phyloP scores from a whole-genome alignment of 192 early-diverging fungal species.

The Gamsiella multidivaricata region DNA sequence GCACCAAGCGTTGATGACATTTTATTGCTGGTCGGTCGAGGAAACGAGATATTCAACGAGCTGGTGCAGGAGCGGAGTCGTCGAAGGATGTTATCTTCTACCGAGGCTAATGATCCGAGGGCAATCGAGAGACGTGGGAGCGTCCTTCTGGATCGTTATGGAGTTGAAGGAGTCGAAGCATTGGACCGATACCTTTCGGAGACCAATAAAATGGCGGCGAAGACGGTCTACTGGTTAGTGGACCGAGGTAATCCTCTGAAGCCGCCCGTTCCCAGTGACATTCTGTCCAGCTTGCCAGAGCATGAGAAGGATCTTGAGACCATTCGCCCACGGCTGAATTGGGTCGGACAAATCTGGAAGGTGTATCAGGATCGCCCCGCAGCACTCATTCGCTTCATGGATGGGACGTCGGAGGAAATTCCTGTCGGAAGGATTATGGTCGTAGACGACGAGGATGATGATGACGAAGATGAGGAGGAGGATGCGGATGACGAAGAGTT shows the following conservation, averaged over 20 bases:
- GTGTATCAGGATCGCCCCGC: conserved; percentile 47
- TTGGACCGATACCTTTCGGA: conserved; percentile 49
- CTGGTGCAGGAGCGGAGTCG: conserved; percentile 1
- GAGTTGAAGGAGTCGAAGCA: conserved; percentile 47
- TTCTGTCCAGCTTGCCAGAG: conserved; percentile 28
- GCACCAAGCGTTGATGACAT: conserved; percentile 50
- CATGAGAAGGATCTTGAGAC: conserved; percentile 40
- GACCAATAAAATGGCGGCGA: conserved; percentile 34
- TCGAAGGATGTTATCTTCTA: background rate
- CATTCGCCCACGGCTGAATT: conserved; percentile 43
- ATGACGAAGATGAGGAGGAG: conserved; percentile 43
- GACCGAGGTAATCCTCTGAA: conserved; percentile 31
- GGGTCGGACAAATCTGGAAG: conserved; percentile 62
- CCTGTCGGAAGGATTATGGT: conserved; percentile 44
- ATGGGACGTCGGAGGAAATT: conserved; percentile 30
- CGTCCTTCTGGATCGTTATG: conserved; percentile 34
- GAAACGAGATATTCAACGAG: conserved; percentile 40
- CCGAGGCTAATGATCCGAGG: background rate
- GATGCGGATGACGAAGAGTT: conserved; percentile 35
- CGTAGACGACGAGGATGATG: conserved; percentile 56
- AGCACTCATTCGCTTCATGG: conserved; percentile 54
- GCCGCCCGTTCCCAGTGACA: conserved; percentile 30
- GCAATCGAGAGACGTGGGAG: conserved; percentile 22
- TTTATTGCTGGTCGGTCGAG: conserved; percentile 28
- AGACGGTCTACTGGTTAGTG: conserved; percentile 25